These are phyloP conservation scores for Fusarium pseudograminearum DNA, from an alignment of 2,329 filamentous ascomycete species.

Conservation along the genomic window DNA sequence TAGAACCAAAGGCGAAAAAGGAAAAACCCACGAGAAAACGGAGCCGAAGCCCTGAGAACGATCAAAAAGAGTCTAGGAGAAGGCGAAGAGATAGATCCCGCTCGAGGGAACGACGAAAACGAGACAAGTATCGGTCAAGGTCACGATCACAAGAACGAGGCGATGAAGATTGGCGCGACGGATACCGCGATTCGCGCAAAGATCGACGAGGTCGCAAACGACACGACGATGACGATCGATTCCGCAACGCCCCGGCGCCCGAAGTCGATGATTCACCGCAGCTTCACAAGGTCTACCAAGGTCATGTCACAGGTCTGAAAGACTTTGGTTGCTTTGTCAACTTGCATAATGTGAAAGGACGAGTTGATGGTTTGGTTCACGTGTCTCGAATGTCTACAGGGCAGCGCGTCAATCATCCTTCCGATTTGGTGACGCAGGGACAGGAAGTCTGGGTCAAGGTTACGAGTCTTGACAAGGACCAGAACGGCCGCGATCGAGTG, in stretches of 20 bases:
- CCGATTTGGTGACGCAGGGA: conserved; percentile 82
- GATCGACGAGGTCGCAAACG: conserved; percentile 55
- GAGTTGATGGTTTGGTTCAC: conserved; percentile 93
- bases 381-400: conserved; percentile 89
- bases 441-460: conserved; percentile 95
- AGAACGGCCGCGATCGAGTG: conserved; percentile 70
- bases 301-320: conserved; percentile 90
- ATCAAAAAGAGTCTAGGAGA: conserved; percentile 57
- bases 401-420: conserved; percentile 89
- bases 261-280: conserved; percentile 86
- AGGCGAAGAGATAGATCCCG: conserved; percentile 56
- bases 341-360: conserved; percentile 85
- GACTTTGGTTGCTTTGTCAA: conserved; percentile 98
- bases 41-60: conserved; percentile 68
- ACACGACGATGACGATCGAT: conserved; percentile 67
- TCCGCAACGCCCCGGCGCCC: conserved; percentile 73
- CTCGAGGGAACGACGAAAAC: conserved; percentile 57
- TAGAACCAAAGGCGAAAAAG: conserved; percentile 75
- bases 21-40: conserved; percentile 66
- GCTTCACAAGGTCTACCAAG: conserved; percentile 89
- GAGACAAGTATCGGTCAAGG: conserved; percentile 53
- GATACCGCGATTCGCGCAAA: conserved; percentile 49
- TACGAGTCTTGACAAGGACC: conserved; percentile 75
- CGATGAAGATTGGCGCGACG: conserved; percentile 61
- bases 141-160: conserved; percentile 55